Evolutionary conservation across 2,329 filamentous ascomycete species (phyloP).

Genomic region (Tolypocladium tundrense): DNA sequence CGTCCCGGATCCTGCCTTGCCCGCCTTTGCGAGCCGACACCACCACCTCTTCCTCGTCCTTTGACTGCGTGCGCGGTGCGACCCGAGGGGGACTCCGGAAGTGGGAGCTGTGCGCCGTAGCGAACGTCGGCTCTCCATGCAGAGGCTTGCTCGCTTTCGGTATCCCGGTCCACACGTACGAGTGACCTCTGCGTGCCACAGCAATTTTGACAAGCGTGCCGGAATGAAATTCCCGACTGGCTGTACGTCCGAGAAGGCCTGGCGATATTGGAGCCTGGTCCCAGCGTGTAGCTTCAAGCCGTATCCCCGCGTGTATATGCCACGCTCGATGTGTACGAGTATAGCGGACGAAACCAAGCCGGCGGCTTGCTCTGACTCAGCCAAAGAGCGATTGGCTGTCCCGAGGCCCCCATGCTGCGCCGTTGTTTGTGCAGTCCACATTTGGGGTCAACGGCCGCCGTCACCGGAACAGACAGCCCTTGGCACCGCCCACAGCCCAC

Average conservation of each 20-base stretch:
- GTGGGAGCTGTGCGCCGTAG: not conserved
- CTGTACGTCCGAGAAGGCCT: not conserved
- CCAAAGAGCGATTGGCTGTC: not conserved
- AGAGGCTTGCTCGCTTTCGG: not conserved
- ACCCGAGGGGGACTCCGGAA: not conserved
- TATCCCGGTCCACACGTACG: not conserved
- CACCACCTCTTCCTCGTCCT: not conserved
- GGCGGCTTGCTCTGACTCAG: not conserved
- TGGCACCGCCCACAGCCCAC: not conserved
- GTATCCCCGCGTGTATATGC: not conserved
- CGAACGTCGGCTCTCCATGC: not conserved
- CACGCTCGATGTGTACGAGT: not conserved
- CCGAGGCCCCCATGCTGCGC: not conserved
- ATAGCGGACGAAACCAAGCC: not conserved
- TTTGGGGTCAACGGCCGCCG: not conserved
- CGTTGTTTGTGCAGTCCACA: not conserved
- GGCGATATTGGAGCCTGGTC: not conserved
- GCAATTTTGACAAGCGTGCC: not conserved
- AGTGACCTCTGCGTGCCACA: not conserved
- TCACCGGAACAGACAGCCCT: not conserved
- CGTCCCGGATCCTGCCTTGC: not conserved
- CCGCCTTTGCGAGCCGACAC: not conserved
- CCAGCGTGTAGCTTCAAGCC: not conserved
- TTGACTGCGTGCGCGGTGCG: not conserved
- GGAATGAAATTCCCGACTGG: not conserved